Evolutionary conservation across 192 early-diverging fungal genomes (phyloP), one percentile per base, ranked within the genome.

Genomic region (Helicostylum pulchrum): DNA sequence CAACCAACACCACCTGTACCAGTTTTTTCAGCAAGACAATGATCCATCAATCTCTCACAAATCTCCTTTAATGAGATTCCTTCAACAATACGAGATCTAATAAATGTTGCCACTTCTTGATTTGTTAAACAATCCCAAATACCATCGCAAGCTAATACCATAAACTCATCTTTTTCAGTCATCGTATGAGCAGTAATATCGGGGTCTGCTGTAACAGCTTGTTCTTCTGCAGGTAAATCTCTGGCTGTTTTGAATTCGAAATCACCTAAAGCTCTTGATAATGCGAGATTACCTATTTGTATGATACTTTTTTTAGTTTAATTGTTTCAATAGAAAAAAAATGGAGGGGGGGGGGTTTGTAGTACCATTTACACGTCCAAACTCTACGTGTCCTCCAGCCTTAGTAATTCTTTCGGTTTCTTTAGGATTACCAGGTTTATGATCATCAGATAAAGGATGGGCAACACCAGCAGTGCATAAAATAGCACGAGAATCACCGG

Each of bases 81-180:
- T 26, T 87, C 78, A 1, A 79, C 77, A 26, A 98, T 78, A 65
- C 82, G 80, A 47, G 78, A 66, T 32, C 92, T 86, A 36, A 97
- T 86, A 80, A 94, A 97, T 64, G 91, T 86, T 23, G 92, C 87
- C 6, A 94, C 87, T 71, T 95, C 82, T 66, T 97, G 92, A 71
- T 88, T 92, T 17, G 81, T 82, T 86, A 96, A 89, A 75, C 91
- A 93, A 77, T 99, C 97, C 95, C 95, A 99, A 67, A 99, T 75
- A 88, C 91, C 96, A 77, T 98, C 96, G 77, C 96, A 98, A 2
- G 95, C 96, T 50, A 98, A 55, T 10, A 97, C 91, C 34, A 98
- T 62, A 70, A 97, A 98, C 74, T 98, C 94, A 57, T 94, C 88
- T 14, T 85, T 78, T 5, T 85, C 83, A 2, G 59, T 71, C 11